Base-by-base conservation (phyloP, 2,329 filamentous ascomycete genomes). In the Passalora sequoiae region DNA sequence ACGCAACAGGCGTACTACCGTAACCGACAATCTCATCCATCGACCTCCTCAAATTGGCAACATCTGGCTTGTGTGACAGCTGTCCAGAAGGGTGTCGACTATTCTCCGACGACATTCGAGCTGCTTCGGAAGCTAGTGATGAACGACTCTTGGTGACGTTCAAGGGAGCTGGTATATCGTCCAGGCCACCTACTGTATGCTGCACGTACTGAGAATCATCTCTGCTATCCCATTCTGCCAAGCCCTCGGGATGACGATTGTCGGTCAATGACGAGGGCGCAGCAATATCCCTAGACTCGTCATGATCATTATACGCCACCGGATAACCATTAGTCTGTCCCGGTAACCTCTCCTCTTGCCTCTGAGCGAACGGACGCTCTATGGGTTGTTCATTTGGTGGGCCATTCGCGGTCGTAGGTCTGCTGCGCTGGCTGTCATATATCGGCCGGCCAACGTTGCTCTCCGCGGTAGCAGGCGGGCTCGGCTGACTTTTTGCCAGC, bases 31-130 rank as follows among this genome's bases (percentile, higher is more conserved):
- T 20, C 21, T 17, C 19, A 6, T 38, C 40, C 3, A 36, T 13
- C 9, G 32, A 30, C 16, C 28, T 27, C 4, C 32, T 19, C 20
- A 44, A 25, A 20, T 44, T 19, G 3, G 15, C 6, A 6, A 44
- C 15, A 20, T 44, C 36, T 8, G 42, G 42, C 21, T 44, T 44
- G 36, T 44, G 42, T 12, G 17, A n/a, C 6, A 44, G 38, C 12
- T 40, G 38, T 7, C 38, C 28, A 16, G 27, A 16, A 4, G 15
- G 20, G 5, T 19, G 20, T 6, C 62, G 49, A 69, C 70, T 12
- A 62, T 53, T 12, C 62, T 55, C 16, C 3, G 15, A 20, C 10
- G 33, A 36, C 10, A 20, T 13, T 24, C 33, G 33, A 10, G 25
- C 29, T 9, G 16, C 35, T 6, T 12, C 31, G 4, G 20, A 33